Percentiles rank a stretch among this genome's conserved stretches.
Evolutionary conservation across 495 filamentous ascomycete species (phyloP).

Genomic region (Daldinia vernicosa): DNA sequence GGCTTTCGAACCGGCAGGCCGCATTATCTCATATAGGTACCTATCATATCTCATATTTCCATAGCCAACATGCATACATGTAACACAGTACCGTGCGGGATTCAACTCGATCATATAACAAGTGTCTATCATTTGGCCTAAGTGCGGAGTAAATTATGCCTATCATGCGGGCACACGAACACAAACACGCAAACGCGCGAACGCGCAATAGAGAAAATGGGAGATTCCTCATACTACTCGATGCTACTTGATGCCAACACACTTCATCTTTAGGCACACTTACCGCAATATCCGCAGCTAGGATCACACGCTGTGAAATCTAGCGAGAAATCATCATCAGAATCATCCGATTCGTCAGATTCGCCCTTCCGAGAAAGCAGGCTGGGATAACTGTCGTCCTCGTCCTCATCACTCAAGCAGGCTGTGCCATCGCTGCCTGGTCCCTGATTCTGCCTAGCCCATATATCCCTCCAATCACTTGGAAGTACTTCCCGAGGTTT

Average conservation of each 20-base stretch:
- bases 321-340: slow-evolving; percentile 44
- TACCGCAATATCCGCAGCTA: slow-evolving; percentile 56
- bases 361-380: not conserved
- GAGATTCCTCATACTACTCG: not conserved
- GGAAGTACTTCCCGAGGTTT: slow-evolving; percentile 45
- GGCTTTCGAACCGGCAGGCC: slow-evolving; percentile 1
- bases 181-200: slow-evolving; percentile 4
- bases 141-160: not conserved
- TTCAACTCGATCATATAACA: not conserved
- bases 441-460: slow-evolving; percentile 13
- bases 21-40: slow-evolving; percentile 20
- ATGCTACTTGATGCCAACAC: slow-evolving; percentile 3
- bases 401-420: slow-evolving; percentile 24
- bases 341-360: slow-evolving; percentile 26
- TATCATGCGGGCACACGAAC: slow-evolving; percentile 14
- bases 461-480: slow-evolving; percentile 33
- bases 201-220: not conserved
- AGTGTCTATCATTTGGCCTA: not conserved
- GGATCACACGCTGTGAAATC: slow-evolving; percentile 56
- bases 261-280: slow-evolving; percentile 26
- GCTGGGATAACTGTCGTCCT: slow-evolving; percentile 25
- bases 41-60: not conserved
- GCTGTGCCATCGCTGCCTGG: slow-evolving; percentile 5
- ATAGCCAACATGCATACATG: slow-evolving; percentile 16
- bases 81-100: not conserved